Base-by-base conservation (phyloP, 345 rosid genomes). In the Geranium rotundifolium region DNA sequence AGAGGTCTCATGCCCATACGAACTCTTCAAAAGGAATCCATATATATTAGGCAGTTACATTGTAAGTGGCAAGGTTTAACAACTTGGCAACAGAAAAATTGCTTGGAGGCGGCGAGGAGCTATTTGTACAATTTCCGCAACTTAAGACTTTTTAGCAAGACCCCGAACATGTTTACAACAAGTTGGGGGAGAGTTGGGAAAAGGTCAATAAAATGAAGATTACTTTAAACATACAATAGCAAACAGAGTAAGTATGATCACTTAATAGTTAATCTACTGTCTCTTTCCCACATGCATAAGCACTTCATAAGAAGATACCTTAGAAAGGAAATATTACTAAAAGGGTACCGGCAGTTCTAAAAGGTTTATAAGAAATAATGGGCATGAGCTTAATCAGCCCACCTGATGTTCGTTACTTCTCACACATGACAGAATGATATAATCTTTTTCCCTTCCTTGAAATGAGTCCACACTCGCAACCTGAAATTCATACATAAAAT, bases 361-460 rank as follows among this genome's bases (percentile, higher is more conserved):
- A 46, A n/a, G n/a, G n/a, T n/a, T n/a, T n/a, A n/a, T n/a, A 52
- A 4, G 56, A 52, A 52, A 55, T 55, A 17, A 55, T 17, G 19
- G 5, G 60, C 54, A 23, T 31, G n/a, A 64, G 56, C 9, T 56
- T 31, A 17, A 60, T 65, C 58, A 61, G 77, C 84, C 57, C 69
- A 90, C 99, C 99, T 95, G 99, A 79, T 95, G 99, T 74, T 90
- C 99, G 12, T 95, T 95, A 73, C 99, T 95, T 79, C 99, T 79
- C 67, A 95, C 99, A 67, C 99, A 95, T 64, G 99, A 95, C 84
- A 95, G 76, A 66, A 95, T 95, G 66, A 95, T 95, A 72, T 90
- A 95, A 72, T 95, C 99, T 67, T 95, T 95, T 72, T 95, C 99
- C 80, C 99, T 84, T 72, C 99, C 99, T 80, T 95, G 99, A 74